Base-by-base conservation (phyloP, 768 basidiomycete genomes). In the Suillus occidentalis region DNA sequence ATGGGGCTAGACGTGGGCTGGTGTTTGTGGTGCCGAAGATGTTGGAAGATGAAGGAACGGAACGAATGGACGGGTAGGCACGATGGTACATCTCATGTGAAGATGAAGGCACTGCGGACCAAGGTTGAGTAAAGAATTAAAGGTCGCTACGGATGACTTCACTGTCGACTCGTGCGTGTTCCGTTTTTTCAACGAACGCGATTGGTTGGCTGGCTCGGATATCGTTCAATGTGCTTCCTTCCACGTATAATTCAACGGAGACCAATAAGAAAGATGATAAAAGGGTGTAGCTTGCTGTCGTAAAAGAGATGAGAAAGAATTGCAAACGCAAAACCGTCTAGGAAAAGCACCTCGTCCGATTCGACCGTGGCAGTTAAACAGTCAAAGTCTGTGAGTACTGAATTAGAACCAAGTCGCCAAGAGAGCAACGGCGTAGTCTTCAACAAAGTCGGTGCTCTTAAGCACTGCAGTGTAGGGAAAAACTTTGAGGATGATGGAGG, bases 1-100 rank as follows among this genome's bases (percentile, higher is more conserved):
- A 74, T 22, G 86, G 85, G 8, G 85, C 82, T 13, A 82, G 71
- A 37, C 84, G 81, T 0, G 85, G 85, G 43, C 74, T 75, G 10
- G 72, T 57, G 36, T 66, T 62, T 31, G 71, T 63, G 49, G 62
- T 65, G 20, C 70, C 60, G 50, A 68, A 28, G 22, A 72, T 49
- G 63, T 62, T 75, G 34, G 74, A 67, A 25, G 80, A 72, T 2
- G 85, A 80, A 57, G 85, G 83, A n/a, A 83, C 80, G n/a, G 84
- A 79, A 64, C 88, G 86, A 56, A 82, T 70, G 31, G 80, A 82
- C 10, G 87, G 87, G 57, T 82, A 80, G 7, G 87, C 79, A 47
- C 89, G 83, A 72, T 89, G 85, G 72, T 90, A 82, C 79, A 91
- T 88, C 64, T 86, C 85, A 71, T 80, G 76, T 62, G 73, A 72